Evolutionary conservation across 495 filamentous ascomycete genomes (phyloP).

Genomic region (Penicillium paradoxum): DNA sequence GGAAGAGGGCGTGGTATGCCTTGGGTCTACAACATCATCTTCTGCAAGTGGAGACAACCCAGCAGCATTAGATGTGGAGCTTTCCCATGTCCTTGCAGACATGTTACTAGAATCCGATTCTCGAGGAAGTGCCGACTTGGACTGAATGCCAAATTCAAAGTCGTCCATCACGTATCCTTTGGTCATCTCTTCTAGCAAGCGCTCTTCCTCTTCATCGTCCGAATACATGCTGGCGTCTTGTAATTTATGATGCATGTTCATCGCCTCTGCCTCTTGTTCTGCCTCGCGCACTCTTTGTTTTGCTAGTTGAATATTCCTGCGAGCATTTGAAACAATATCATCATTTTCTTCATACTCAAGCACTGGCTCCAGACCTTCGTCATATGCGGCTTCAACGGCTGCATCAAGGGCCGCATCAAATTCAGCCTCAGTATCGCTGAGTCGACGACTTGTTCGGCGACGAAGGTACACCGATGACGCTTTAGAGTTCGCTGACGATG

Average conservation of each 20-base stretch:
- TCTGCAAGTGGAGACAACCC: conserved; percentile 75
- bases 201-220: conserved; percentile 83
- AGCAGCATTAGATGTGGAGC: conserved; percentile 75
- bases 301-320: conserved; percentile 69
- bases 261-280: conserved; percentile 67
- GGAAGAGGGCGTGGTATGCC: conserved; percentile 24
- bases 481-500: conserved; percentile 76
- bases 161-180: conserved; percentile 82
- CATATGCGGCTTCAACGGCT: conserved; percentile 92
- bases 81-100: conserved; percentile 82
- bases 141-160: conserved; percentile 70
- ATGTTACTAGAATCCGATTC: conserved; percentile 85
- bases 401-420: conserved; percentile 95
- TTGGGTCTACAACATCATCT: conserved; percentile 37
- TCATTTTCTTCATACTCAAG: conserved; percentile 33
- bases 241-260: conserved; percentile 40
- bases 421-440: conserved; percentile 82
- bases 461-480: conserved; percentile 64
- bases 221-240: conserved; percentile 32
- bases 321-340: conserved; percentile 52
- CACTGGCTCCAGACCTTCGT: conserved; percentile 82
- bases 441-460: conserved; percentile 58
- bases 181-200: conserved; percentile 89
- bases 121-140: conserved; percentile 73
- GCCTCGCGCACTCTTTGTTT: conserved; percentile 75